Evolutionary conservation across 176 grass and related monocot genomes (phyloP).

Genomic region (Zizania latifolia): DNA sequence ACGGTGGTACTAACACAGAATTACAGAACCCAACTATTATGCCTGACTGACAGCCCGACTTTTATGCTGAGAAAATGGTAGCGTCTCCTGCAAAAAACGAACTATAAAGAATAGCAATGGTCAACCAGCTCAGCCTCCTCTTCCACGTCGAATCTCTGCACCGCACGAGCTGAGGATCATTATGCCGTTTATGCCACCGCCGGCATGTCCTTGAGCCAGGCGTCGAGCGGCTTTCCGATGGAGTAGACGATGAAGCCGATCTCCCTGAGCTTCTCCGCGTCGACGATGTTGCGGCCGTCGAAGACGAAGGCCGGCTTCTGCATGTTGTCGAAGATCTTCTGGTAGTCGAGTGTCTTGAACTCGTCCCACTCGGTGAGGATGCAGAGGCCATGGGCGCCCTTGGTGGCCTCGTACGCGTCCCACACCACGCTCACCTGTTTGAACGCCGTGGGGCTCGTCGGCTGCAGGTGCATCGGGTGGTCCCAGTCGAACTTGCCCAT

Average conservation of each 20-base stretch:
- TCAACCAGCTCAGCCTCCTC: too few species aligned
- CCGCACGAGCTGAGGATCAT: too few species aligned
- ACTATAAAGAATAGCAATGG: too few species aligned
- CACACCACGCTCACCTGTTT: slow-evolving; percentile 38
- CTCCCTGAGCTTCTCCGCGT: not conserved
- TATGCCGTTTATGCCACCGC: not conserved
- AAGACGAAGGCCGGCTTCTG: slow-evolving; percentile 48
- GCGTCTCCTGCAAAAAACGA: too few species aligned
- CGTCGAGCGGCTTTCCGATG: slow-evolving; percentile 5
- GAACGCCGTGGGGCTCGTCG: slow-evolving; percentile 44
- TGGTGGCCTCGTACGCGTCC: slow-evolving; percentile 26
- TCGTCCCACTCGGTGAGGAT: slow-evolving; percentile 53
- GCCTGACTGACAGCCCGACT: too few species aligned
- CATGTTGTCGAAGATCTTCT: slow-evolving; percentile 48
- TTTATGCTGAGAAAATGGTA: too few species aligned
- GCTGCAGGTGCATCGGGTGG: slow-evolving; percentile 80
- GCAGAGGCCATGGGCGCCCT: slow-evolving; percentile 35
- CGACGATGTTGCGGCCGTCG: slow-evolving; percentile 40
- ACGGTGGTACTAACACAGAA: too few species aligned
- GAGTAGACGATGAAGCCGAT: slow-evolving; percentile 13
- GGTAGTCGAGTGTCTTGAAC: slow-evolving; percentile 38
- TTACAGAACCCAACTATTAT: too few species aligned
- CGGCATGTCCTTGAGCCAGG: slow-evolving; percentile 8
- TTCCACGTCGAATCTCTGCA: too few species aligned
- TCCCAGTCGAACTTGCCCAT: slow-evolving; percentile 92